Conservation (phyloP, 257 asterid genomes). For the Anisodus acutangulus region DNA sequence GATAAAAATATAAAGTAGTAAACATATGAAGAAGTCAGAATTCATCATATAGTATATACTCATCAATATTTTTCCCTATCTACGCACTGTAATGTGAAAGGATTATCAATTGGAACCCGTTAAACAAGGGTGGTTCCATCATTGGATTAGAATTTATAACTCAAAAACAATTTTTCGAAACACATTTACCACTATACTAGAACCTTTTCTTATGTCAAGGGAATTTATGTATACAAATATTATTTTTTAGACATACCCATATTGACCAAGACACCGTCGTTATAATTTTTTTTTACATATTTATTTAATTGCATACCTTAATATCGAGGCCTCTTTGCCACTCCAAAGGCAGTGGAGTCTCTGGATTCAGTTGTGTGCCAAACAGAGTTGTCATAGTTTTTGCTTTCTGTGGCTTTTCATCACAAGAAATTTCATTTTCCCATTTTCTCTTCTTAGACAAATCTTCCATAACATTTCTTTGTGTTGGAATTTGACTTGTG, state of each 20-base stretch:
- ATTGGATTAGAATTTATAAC: neutral
- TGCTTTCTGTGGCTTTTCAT: slow-evolving; percentile 35
- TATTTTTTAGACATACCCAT: neutral
- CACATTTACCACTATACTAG: neutral
- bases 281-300: neutral
- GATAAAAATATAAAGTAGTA: too few species aligned
- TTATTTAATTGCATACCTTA: slow-evolving; percentile 45
- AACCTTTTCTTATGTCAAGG: neutral
- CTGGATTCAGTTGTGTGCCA: slow-evolving; percentile 38
- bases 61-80: too few species aligned
- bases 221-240: neutral
- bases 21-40: too few species aligned
- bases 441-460: slow-evolving; percentile 62
- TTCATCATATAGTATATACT: too few species aligned
- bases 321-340: slow-evolving; percentile 79
- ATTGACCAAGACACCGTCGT: neutral
- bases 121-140: too few species aligned
- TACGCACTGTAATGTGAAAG: too few species aligned
- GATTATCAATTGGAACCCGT: too few species aligned
- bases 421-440: slow-evolving; percentile 41
- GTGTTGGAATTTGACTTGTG: slow-evolving; percentile 39
- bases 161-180: neutral
- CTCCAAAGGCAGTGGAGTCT: slow-evolving; percentile 58
- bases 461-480: slow-evolving; percentile 40
- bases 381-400: slow-evolving; percentile 33